phyloP scores from a whole-genome alignment of 805 yeast species.

The Diddensiella santjacobensis region DNA sequence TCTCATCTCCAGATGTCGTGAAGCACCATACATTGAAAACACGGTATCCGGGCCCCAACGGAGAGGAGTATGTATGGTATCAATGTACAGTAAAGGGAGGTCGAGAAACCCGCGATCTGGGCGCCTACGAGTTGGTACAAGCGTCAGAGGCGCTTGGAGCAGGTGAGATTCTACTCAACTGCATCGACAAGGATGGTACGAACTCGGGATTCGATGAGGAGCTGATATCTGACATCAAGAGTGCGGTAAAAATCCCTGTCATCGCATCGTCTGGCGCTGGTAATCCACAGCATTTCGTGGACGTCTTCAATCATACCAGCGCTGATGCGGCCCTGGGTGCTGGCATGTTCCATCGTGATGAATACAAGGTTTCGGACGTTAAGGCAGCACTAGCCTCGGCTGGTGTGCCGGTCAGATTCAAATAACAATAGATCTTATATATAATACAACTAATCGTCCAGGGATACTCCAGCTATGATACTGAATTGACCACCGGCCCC shows the following conservation, averaged over 20 bases:
- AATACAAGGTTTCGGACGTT: constrained; percentile 81
- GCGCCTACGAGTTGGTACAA: constrained; percentile 81
- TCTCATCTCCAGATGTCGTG: constrained; percentile 56
- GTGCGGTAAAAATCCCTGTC: constrained; percentile 80
- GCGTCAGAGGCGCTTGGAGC: constrained; percentile 95
- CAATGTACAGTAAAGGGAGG: constrained; percentile 98
- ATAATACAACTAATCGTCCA: not conserved
- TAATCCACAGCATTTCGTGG: constrained; percentile 80
- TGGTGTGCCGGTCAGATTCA: constrained; percentile 57
- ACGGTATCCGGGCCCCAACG: constrained; percentile 71
- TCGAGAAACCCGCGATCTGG: constrained; percentile 81
- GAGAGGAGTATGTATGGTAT: constrained; percentile 86
- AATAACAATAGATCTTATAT: not conserved
- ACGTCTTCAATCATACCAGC: constrained; percentile 75
- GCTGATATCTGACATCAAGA: constrained; percentile 70
- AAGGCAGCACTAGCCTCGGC: constrained; percentile 57
- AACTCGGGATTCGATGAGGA: constrained; percentile 93
- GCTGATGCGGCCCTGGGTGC: constrained; percentile 99
- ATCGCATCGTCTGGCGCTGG: constrained; percentile 99
- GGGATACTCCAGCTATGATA: constrained; percentile 69
- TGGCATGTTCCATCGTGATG: constrained; percentile 96
- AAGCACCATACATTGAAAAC: constrained; percentile 64
- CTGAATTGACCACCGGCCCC: constrained; percentile 99
- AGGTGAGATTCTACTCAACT: constrained; percentile 88
- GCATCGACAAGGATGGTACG: constrained; percentile 96